These are phyloP conservation scores for Pseudogymnoascus sp. DNA, from an alignment of 2,329 filamentous ascomycete species.

Conservation along the genomic window DNA sequence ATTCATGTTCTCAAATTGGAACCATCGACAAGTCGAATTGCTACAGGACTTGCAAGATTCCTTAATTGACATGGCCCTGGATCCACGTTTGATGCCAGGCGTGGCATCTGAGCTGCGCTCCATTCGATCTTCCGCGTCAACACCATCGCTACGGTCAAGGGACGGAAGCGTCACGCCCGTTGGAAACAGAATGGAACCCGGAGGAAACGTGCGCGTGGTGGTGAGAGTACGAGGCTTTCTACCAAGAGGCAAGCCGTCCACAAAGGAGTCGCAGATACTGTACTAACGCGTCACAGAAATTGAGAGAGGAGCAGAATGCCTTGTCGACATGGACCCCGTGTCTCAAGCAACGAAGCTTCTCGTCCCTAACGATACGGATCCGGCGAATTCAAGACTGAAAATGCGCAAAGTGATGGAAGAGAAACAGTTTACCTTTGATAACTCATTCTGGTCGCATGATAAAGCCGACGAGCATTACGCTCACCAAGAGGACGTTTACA, in stretches of 20 bases:
- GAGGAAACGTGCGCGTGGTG: constrained; percentile 75
- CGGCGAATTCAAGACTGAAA: constrained; percentile 51
- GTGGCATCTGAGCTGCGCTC: constrained; percentile 31
- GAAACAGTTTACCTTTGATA: constrained; percentile 92
- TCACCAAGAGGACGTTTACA: constrained; percentile 87
- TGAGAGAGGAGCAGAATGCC: constrained; percentile 71
- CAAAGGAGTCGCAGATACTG: background rate
- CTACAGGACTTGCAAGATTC: constrained; percentile 26
- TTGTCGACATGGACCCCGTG: constrained; percentile 84
- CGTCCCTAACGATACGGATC: constrained; percentile 54
- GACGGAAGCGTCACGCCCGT: constrained; percentile 57
- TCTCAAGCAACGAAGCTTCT: constrained; percentile 79
- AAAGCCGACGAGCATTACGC: constrained; percentile 76
- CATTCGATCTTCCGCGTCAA: constrained; percentile 64
- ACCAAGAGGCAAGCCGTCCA: constrained; percentile 55
- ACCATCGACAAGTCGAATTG: constrained; percentile 22
- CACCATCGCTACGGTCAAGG: constrained; percentile 67
- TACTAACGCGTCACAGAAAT: constrained; percentile 52
- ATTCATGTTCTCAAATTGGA: constrained; percentile 25
- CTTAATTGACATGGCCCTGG: constrained; percentile 35
- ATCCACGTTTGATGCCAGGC: constrained; percentile 40
- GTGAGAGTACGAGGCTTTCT: constrained; percentile 75
- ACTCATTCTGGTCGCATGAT: constrained; percentile 95
- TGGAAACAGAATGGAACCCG: constrained; percentile 48
- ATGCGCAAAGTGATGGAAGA: constrained; percentile 73